Conservation (phyloP, 2,329 filamentous ascomycete species). For the Zymoseptoria pseudotritici region DNA sequence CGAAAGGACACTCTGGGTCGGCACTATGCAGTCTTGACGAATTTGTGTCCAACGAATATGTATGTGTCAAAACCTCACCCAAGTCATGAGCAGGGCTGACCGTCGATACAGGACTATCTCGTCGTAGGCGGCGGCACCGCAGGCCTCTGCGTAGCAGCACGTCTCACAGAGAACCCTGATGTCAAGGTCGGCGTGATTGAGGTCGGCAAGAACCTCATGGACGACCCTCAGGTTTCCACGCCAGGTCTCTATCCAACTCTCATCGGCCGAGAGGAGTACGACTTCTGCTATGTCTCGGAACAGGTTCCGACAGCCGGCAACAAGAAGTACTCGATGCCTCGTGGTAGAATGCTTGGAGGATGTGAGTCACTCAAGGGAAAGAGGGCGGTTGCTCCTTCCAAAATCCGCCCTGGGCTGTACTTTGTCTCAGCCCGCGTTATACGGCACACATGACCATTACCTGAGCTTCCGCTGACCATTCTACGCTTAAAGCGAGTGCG, state of each 20-base stretch:
- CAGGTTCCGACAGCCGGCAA: conserved; percentile 16
- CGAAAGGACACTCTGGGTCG: conserved; percentile 12
- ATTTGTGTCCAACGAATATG: conserved; percentile 18
- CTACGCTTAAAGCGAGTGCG: conserved; percentile 8
- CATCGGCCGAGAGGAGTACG: conserved; percentile 28
- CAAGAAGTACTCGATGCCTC: conserved; percentile 26
- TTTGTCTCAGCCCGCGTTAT: too few relatives aligned
- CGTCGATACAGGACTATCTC: conserved; percentile 9
- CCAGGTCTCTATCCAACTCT: conserved; percentile 27
- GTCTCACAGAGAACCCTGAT: conserved; percentile 23
- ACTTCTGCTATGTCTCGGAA: conserved; percentile 28
- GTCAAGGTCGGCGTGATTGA: conserved; percentile 29
- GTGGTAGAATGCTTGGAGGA: conserved; percentile 35
- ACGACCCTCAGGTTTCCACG: conserved; percentile 27
- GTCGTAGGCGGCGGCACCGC: conserved; percentile 27
- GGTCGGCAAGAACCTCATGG: conserved; percentile 23
- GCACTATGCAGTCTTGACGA: conserved; percentile 24
- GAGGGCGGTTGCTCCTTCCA: too few relatives aligned
- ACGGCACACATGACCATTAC: too few relatives aligned
- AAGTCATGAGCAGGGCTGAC: not conserved
- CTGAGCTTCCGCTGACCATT: conserved; percentile 5
- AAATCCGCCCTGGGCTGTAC: too few relatives aligned
- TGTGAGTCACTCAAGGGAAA: not conserved
- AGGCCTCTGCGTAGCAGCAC: conserved; percentile 24
- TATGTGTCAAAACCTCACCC: conserved; percentile 9